Base-by-base conservation (phyloP, 495 filamentous ascomycete species). In the Hypoxylon intermedium region DNA sequence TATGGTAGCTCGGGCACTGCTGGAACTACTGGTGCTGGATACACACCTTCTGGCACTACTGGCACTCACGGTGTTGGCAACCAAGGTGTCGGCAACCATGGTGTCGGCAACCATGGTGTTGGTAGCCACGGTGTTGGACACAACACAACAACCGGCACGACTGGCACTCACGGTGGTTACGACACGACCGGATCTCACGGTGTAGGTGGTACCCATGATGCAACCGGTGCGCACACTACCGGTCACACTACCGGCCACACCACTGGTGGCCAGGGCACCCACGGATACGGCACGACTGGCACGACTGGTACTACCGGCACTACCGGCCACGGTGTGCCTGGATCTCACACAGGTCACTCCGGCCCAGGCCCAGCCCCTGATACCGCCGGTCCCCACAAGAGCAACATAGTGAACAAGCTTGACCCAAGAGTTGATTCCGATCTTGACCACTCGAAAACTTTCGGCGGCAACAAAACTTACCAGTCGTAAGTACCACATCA, bases 371-470 rank as follows among this genome's bases (percentile, higher is more conserved):
- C 75, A 0, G 77, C 75, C 0, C 59, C 73, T 34, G 72, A 75
- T 49, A 84, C 73, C 0, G 74, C 77, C n/a, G 83, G 83, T 9
- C 79, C 80, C 9, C 81, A 86, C 71, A 73, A 67, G 52, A 81
- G 75, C 40, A 79, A 84, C 60, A 50, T 79, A 20, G 52, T 72
- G 47, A 82, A 85, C 75, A 84, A 83, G 71, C 23, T 74, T 6
- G 81, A 85, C 41, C 84, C 83, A 11, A 75, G 81, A 26, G 77
- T 83, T 43, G 81, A 83, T 64, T 78, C 73, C 0, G 75, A 83
- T 48, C 74, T 79, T 0, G 77, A 80, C 63, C 68, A 73, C 43
- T 75, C 72, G 65, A 57, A 60, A 57, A 81, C 78, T n/a, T 0
- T 73, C 20, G 78, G 78, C 24, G 74, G 70, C 41, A 69, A 77